Conservation (phyloP, 495 filamentous ascomycete genomes). For the Xylaria nigripes region DNA sequence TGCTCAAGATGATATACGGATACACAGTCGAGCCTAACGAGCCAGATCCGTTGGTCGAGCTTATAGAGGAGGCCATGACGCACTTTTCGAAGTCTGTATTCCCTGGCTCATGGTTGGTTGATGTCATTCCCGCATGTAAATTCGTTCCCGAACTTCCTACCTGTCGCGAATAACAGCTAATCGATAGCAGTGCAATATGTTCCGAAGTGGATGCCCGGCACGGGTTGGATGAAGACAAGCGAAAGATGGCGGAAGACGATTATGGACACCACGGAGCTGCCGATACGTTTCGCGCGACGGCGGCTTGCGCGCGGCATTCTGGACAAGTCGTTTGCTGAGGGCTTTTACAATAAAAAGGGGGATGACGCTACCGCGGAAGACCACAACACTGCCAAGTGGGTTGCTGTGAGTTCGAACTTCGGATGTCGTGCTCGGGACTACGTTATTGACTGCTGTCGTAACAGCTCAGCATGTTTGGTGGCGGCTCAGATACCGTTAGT, state of each 20-base stretch:
- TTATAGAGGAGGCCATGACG: conserved; percentile 26
- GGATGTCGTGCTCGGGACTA: too few relatives aligned
- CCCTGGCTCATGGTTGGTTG: conserved; percentile 36
- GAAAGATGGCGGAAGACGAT: conserved; percentile 17
- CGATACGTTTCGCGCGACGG: conserved; percentile 35
- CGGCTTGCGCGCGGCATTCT: conserved; percentile 24
- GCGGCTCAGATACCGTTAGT: conserved; percentile 34
- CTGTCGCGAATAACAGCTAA: too few relatives aligned
- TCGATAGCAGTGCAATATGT: conserved; percentile 27
- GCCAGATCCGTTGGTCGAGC: conserved; percentile 34
- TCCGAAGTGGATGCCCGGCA: conserved; percentile 41
- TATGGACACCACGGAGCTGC: conserved; percentile 17
- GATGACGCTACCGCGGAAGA: conserved; percentile 21
- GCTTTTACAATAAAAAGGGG: conserved; percentile 16
- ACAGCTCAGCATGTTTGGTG: conserved; percentile 29
- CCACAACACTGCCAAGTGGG: conserved; percentile 23
- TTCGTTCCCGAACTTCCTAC: background rate
- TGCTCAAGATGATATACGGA: conserved; percentile 40
- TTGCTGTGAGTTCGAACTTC: conserved; percentile 20
- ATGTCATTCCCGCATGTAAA: conserved; percentile 29
- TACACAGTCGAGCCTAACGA: conserved; percentile 34
- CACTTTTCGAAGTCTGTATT: conserved; percentile 26
- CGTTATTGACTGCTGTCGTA: too few relatives aligned
- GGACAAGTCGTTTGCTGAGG: conserved; percentile 27
- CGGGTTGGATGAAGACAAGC: conserved; percentile 32